Base-by-base conservation (phyloP, 2,329 filamentous ascomycete genomes). In the Talaromyces funiculosus region DNA sequence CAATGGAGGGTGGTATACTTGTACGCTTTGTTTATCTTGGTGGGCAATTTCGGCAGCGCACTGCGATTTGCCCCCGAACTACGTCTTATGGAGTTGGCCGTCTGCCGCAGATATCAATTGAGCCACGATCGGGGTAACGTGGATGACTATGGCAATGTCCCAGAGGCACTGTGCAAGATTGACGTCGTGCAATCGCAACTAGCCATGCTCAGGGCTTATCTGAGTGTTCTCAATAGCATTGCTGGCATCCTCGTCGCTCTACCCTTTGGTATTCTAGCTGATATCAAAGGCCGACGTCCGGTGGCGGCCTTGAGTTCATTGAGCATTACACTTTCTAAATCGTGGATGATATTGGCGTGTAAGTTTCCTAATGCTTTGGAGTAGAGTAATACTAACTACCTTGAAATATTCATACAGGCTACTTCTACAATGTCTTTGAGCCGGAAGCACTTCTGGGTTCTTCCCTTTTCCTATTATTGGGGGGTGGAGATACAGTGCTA, bases 341-440 rank as follows among this genome's bases (percentile, higher is more conserved):
- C 5, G 42, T 58, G 26, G 47, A 58, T 58, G 22, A 26, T 37
- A 14, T 29, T n/a, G 10, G 12, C 10, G 20, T 16, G n/a, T 38
- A 49, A 14, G 16, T 29, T 12, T 20, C 4, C 10, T 9, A 26
- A 14, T 33, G 4, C 18, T n/a, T 26, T 58, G 3, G 31, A 29
- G 2, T 22, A 20, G n/a, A 22, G 10, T 18, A 40, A 37, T 5
- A 37, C 43, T 47, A 8, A n/a, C 43, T 12, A 35, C 24, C 9
- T 1, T 4, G 35, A 6, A 14, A n/a, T n/a, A n/a, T 37, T n/a
- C 49, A 24, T 37, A 18, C 33, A 58, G 56, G 56, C 35, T 58
- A 40, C 43, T 58, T 58, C 20, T 58, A 58, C 56, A 51, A 51
- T 24, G 16, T 24, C 7, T 51, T 58, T 31, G 29, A 58, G 45